Base-by-base conservation (phyloP, 2,329 filamentous ascomycete species). In the Fusarium floridanum region DNA sequence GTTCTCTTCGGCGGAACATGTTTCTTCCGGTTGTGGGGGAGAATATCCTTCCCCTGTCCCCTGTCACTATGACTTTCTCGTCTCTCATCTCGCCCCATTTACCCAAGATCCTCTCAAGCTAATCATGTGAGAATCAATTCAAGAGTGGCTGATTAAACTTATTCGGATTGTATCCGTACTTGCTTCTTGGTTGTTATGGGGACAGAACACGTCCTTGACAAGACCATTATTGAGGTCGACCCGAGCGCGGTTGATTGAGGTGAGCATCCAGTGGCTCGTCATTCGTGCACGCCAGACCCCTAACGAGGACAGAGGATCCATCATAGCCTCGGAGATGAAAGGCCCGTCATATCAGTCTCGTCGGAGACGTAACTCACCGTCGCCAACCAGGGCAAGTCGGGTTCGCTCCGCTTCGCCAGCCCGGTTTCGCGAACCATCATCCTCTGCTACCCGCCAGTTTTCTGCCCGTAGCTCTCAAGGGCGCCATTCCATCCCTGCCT, bases 401-500 rank as follows among this genome's bases (percentile, higher is more conserved):
- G 55, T 57, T 4, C 55, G 55, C 32, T 57, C 55, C 34, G 55
- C 55, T 34, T 57, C 55, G 4, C 55, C 55, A 24, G 55, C 55
- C 16, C 14, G 50, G 12, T 34, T 29, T 55, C 50, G 55, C n/a
- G 55, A 57, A 32, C 55, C 32, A 27, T 6, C 55, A 37, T 57
- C 32, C 32, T 36, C 55, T 24, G 12, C 32, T 57, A 14, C 32
- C 14, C 53, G 29, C 29, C 29, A 4, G 6, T 29, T 29, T 32
- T 32, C 27, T 56, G n/a, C 32, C 2, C 29, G 55, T 9, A 39
- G 34, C 34, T 57, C 55, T 57, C 32, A 57, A 34, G 55, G 32
- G 34, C 55, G 55, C 34, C 11, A 37, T 57, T 16, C 55, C 11
- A 57, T 39, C 6, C 55, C 55, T 17, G 59, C 83, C 7, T 85